Evolutionary conservation across 352 stramenopile species (phyloP), one percentile per base, ranked within the genome.

Genomic region (Globisporangium okanoganense): DNA sequence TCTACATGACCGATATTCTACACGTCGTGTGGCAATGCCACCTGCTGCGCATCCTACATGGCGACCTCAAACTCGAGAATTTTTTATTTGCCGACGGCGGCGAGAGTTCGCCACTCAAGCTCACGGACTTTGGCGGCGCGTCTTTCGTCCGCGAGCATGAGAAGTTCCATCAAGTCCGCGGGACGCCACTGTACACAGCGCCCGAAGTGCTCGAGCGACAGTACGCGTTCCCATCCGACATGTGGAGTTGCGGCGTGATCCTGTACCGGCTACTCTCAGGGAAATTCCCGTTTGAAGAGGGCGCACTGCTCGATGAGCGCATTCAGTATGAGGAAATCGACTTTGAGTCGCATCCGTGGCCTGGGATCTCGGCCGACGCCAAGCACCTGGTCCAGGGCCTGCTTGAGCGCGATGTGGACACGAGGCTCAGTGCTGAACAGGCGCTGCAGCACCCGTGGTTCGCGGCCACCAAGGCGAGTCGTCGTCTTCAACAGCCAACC

Each of bases 1-100:
- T 75, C 40, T 88, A 89, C 66, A 91, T 91, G 83, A 68, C 68
- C 63, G 79, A 93, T 41, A 85, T 93, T 33, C 55, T 93, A 20
- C 81, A 93, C 60, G 83, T 92, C 7, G 80, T 92, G 9, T 88
- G 78, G 78, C 82, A 92, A 58, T 92, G 82, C 49, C 82, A 92
- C 66, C 68, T 88, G 44, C 65, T 92, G 40, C 67, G 66, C 7
- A 92, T 92, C 61, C 59, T 92, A 18, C 82, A 90, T 52, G 66
- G 80, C 61, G 82, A 92, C 47, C 66, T 92, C 35, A 92, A 92
- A 58, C 79, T 92, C 36, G 82, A 90, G 63, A 92, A 92, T 64
- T 92, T 92, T 29, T 48, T 92, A 22, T 90, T 90, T 58, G 82
- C 80, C 8, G 82, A 90, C 56, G 47, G 44, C 3, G 72, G 77